Evolutionary conservation across 1,284 basidiomycete species (phyloP).

Genomic region (Ganoderma sp.): DNA sequence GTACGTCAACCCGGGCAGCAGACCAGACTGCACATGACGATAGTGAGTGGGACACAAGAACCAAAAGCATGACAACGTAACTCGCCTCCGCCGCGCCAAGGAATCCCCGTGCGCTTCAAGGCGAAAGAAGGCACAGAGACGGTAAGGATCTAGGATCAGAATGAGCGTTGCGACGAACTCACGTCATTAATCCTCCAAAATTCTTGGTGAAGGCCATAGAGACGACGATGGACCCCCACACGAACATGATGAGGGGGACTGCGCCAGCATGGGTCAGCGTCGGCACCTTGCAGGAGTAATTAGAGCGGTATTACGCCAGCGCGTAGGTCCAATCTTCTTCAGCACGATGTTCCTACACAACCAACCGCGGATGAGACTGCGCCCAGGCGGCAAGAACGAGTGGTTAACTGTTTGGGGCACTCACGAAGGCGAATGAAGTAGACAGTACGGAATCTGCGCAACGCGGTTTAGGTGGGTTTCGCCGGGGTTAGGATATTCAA

Average conservation of each 20-base stretch:
- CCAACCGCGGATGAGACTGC: neutral
- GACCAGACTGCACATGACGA: conserved; percentile 50
- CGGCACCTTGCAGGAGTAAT: too few species aligned
- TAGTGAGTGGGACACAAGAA: conserved; percentile 44
- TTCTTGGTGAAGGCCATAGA: conserved; percentile 28
- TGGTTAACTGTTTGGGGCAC: neutral
- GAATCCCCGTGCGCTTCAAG: conserved; percentile 15
- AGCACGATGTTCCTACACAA: conserved; percentile 25
- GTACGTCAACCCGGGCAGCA: conserved; percentile 60
- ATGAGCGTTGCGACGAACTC: neutral
- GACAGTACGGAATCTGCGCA: conserved; percentile 25
- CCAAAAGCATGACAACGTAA: too few species aligned
- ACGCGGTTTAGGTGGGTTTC: too few species aligned
- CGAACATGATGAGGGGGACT: conserved; percentile 21
- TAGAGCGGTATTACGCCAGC: conserved; percentile 23
- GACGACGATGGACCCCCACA: conserved; percentile 24
- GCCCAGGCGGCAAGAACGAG: neutral
- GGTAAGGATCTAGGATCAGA: too few species aligned
- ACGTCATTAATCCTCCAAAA: conserved; percentile 24
- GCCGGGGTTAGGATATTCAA: neutral
- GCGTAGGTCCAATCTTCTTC: conserved; percentile 22
- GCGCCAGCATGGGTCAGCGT: neutral
- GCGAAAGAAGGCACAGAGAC: too few species aligned
- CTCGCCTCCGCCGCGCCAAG: conserved; percentile 14
- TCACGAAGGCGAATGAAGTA: conserved; percentile 30